Base-by-base conservation (phyloP, 2,329 filamentous ascomycete species). In the Pestalotiopsis sp. region DNA sequence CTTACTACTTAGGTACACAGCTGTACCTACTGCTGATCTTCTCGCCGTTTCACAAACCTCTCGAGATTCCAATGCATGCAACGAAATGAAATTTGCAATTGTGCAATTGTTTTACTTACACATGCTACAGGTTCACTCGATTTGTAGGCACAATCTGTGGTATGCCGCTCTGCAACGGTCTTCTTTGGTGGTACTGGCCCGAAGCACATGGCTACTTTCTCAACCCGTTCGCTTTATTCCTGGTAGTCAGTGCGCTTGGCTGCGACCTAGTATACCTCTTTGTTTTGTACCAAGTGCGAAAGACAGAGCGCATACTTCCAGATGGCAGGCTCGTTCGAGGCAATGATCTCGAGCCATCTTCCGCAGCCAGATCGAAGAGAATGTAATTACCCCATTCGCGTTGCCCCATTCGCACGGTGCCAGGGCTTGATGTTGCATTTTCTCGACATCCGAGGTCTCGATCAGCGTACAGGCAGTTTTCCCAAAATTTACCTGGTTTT, bases 181-280 rank as follows among this genome's bases (percentile, higher is more conserved):
- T 84, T 58, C 74, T 83, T n/a, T 86, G 83, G 83, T 84, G 81
- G 77, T 81, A 80, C 71, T 86, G 85, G 85, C 84, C 83, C 3
- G 85, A 86, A 67, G 82, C 84, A 1, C 82, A 87, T 72, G 80
- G 79, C 12, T 87, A 85, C 72, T 81, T 84, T 38, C 75, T 80
- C 63, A 81, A 80, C 39, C 83, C 82, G 0, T 74, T 84, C 4
- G 81, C 79, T 0, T 59, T 85, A 3, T 81, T 85, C 68, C 72
- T 87, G 14, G 79, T 79, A 69, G 80, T 77, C 0, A 79, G 80
- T 0, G 79, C 79, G 14, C 66, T 83, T 2, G 59, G 81, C 17
- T 83, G 81, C 62, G 85, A 87, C 70, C 45, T 84, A 13, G 72
- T 78, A 2, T 87, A 87, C 67, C 81, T 83, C 0, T 80, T 85